A percentile compares a stretch with the other conserved stretches of the same genome.
Evolutionary conservation across 2,329 filamentous ascomycete genomes (phyloP).

Genomic region (Penicillium sp.): DNA sequence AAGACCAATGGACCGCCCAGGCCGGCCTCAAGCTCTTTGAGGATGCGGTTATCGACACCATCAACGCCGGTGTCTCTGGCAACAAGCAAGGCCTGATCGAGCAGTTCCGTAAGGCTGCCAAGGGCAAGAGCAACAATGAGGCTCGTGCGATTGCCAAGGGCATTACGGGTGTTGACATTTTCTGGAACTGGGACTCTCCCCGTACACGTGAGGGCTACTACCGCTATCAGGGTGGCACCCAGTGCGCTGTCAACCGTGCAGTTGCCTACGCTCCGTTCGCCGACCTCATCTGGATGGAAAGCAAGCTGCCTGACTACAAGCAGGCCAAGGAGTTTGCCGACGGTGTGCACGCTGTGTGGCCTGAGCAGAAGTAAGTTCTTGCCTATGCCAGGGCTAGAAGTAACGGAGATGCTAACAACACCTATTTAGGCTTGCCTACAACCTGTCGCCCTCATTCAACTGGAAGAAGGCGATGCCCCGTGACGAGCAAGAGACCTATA

Average conservation of each 20-base stretch:
- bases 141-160: constrained; percentile 77
- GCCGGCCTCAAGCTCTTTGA: constrained; percentile 86
- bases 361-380: constrained; percentile 85
- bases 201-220: constrained; percentile 95
- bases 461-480: constrained; percentile 97
- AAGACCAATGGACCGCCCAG: constrained; percentile 82
- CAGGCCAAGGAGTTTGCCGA: constrained; percentile 93
- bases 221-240: constrained; percentile 86
- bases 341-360: constrained; percentile 92
- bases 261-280: constrained; percentile 91
- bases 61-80: constrained; percentile 66
- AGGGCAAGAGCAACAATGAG: constrained; percentile 86
- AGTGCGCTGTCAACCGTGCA: constrained; percentile 88
- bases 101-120: constrained; percentile 68
- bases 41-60: constrained; percentile 83
- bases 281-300: constrained; percentile 99
- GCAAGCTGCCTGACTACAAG: constrained; percentile 86
- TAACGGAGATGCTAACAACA: constrained; percentile 19
- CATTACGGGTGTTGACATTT: constrained; percentile 77
- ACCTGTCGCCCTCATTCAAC: constrained; percentile 98
- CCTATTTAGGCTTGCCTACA: constrained; percentile 81
- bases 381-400: neutral
- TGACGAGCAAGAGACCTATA: constrained; percentile 95
- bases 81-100: constrained; percentile 71
- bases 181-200: constrained; percentile 95